phyloP scores from a whole-genome alignment of 176 grass and related monocot genomes.

The Metroxylon sagu region DNA sequence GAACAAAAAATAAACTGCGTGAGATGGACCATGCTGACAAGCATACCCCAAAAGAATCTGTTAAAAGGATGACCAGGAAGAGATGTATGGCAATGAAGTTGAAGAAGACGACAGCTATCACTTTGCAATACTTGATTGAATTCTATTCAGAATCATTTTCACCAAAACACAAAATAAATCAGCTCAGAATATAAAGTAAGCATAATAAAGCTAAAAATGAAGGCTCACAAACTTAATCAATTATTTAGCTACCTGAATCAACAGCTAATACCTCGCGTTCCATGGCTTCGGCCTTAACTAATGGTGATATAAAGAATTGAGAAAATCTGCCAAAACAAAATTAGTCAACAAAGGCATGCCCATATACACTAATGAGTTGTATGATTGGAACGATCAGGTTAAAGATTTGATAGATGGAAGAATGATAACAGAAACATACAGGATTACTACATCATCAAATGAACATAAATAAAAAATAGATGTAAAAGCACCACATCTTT shows the following conservation, averaged over 20 bases:
- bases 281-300: constrained; percentile 94
- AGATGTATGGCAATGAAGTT: constrained; percentile 87
- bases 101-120: constrained; percentile 66
- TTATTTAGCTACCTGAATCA: constrained; percentile 60
- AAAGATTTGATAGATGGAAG: not conserved
- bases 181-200: not conserved
- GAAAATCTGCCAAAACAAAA: constrained; percentile 54
- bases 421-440: not conserved
- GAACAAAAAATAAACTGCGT: constrained; percentile 6
- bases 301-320: constrained; percentile 94
- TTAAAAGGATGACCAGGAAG: constrained; percentile 72
- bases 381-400: not conserved
- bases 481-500: too few species aligned
- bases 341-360: constrained; percentile 19
- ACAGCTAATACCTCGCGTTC: constrained; percentile 89
- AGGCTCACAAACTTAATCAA: constrained; percentile 15
- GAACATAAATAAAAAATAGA: too few species aligned
- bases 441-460: too few species aligned
- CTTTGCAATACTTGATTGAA: constrained; percentile 92
- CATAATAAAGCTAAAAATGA: not conserved
- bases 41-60: constrained; percentile 93
- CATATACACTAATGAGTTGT: constrained; percentile 16
- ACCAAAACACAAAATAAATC: not conserved
- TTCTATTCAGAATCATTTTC: constrained; percentile 33
- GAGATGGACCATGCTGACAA: constrained; percentile 7